phyloP scores from a whole-genome alignment of 1,139 yeast species.

The Nakaseomyces nivariensis region DNA sequence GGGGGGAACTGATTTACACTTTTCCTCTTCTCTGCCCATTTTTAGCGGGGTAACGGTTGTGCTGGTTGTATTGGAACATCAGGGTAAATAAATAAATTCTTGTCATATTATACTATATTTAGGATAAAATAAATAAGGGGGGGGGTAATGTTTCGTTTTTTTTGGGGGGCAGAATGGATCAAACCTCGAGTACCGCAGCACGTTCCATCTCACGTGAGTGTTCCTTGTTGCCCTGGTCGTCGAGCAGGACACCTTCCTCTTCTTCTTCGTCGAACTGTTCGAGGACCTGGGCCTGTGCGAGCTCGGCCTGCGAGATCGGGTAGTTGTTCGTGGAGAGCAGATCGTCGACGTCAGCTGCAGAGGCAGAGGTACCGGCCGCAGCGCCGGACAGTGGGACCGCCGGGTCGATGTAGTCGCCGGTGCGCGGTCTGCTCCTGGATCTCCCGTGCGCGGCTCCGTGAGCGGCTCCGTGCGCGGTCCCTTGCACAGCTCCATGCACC shows the following conservation, averaged over 20 bases:
- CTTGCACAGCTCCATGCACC: too few relatives aligned
- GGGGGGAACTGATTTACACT: too few relatives aligned
- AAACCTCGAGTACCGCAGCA: too few relatives aligned
- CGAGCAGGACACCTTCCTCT: slow-evolving; percentile 6
- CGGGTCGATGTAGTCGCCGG: not conserved
- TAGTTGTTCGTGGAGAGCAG: slow-evolving; percentile 6
- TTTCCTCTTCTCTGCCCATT: too few relatives aligned
- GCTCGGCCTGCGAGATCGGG: slow-evolving; percentile 6
- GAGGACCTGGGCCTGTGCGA: not conserved
- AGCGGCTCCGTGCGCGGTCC: too few relatives aligned
- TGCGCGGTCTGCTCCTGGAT: not conserved
- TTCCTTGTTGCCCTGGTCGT: slow-evolving; percentile 8
- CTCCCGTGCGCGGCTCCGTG: not conserved
- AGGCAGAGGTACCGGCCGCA: not conserved
- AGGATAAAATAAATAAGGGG: too few relatives aligned
- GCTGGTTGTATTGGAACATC: too few relatives aligned
- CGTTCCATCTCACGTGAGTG: not conserved
- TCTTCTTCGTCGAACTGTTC: slow-evolving; percentile 4
- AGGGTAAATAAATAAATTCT: too few relatives aligned
- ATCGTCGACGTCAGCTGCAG: not conserved
- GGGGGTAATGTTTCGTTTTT: too few relatives aligned
- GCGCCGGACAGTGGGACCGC: not conserved
- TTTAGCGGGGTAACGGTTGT: too few relatives aligned
- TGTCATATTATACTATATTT: too few relatives aligned
- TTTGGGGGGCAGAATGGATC: too few relatives aligned